Base-by-base conservation (phyloP, 2,329 filamentous ascomycete species). In the Dothistroma septosporum region DNA sequence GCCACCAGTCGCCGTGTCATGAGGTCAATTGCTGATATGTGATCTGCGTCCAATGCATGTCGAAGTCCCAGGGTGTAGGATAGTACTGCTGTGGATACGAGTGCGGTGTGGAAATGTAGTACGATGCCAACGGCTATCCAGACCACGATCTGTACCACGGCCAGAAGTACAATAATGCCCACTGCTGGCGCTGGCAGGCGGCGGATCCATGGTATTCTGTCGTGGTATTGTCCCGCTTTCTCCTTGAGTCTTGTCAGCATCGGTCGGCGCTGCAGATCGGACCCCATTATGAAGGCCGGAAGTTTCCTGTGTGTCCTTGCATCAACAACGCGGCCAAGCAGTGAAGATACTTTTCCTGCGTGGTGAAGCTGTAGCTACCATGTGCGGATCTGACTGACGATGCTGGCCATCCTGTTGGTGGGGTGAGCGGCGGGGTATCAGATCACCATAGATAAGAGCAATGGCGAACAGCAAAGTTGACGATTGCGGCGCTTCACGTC, bases 31-130 rank as follows among this genome's bases (percentile, higher is more conserved):
- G 92, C 93, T 46, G 85, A 86, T 65, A 90, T 90, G 72, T 97
- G 94, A 76, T 97, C 93, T n/a, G 93, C 94, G 72, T 97, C 94
- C 49, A 97, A 85, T n/a, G 93, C 93, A 79, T 97, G 93, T 47
- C 93, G 88, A 12, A 97, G 83, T 2, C 93, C 93, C 11, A 97
- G 83, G 0, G 91, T 91, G 75, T 95, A 97, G 28, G 92, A 87
- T 0, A 97, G 83, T 1, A 92, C 86, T 1, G 92, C 91, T 2
- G 92, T 88, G 1, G 89, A 89, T 54, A 92, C 85, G 64, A 97
- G 83, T 0, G 81, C 78, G 50, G 68, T 64, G 64, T 77, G 72
- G 58, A 73, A 76, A 65, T 72, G 70, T 59, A 86, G 69, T 2
- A 87, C 80, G 63, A 86, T 79, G 10, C 79, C 84, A 10, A 82